Base-by-base conservation (phyloP, 768 basidiomycete genomes). In the Pisolithus marmoratus region DNA sequence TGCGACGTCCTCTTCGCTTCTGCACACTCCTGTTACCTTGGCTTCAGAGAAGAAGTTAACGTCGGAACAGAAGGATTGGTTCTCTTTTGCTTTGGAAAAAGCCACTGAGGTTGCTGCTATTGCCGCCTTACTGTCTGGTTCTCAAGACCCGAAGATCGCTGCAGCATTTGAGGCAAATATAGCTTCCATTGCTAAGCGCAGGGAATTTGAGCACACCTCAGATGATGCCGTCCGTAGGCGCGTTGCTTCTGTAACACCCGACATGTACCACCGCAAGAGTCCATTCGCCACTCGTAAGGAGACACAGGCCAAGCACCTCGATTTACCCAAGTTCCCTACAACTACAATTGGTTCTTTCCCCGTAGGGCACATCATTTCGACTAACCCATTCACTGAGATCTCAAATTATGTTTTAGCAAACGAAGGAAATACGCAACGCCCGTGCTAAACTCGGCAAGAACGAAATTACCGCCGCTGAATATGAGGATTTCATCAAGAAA, bases 321-420 rank as follows among this genome's bases (percentile, higher is more conserved):
- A 87, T 58, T 81, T 99, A 23, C 96, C 96, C 70, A 90, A 85
- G 72, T 99, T 98, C 85, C 94, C 95, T 54, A 96, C 95, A 50
- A 97, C 95, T 51, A 96, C 95, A 58, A 97, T 98, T 61, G 94
- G 94, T 56, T 97, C 95, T 27, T 97, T 96, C 91, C 95, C 94
- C 61, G 85, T 87, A 64, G 47, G n/a, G 78, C 69, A 50, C 19
- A 14, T 42, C 23, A 31, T 51, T 6, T 44, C 34, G 34, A 34
- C 34, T 49, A n/a, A 36, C 11, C 40, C 31, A 44, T 17, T 24
- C 22, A 29, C n/a, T 2, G 27, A 17, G 40, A 49, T 46, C 55
- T 58, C 36, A 60, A 51, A 15, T 56, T 57, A 50, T 52, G 27
- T 45, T 37, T 24, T 64, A 89, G 84, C 96, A 99, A 87, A 99